Evolutionary conservation across 1,284 basidiomycete genomes (phyloP), one percentile per base, ranked within the genome.

Genomic region (Microbotryum violaceum): DNA sequence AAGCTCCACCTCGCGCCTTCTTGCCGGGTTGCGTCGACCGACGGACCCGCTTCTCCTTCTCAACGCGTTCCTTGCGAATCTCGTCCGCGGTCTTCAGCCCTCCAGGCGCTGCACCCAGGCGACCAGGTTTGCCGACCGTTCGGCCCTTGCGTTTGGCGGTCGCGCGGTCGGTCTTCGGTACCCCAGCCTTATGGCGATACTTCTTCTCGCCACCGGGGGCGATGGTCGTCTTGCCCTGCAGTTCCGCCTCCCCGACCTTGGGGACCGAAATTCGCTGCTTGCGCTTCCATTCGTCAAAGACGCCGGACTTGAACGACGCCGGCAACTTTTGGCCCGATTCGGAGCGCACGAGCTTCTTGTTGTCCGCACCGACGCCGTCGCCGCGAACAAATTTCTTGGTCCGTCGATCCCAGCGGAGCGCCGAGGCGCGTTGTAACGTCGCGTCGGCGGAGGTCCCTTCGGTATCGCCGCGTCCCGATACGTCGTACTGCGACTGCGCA

Each of bases 321-420:
- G 96, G 96, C n/a, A 99, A 80, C 54, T 88, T 84, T 18, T 86
- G 84, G 1, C 96, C 96, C 67, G 86, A 91, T 76, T 99, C 96
- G 2, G 91, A 92, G 67, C 84, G 85, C 69, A 99, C 88, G 70
- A 98, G 81, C 76, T 97, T 97, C 71, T 94, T 82, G 75, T 97
- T 97, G 75, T 97, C 92, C 5, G 89, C 84, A 6, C 93, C 92
- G 37, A 80, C 81, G 12, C 89, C 88, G 48, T 85, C 85, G 8
- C 90, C 91, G 70, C 87, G 84, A 48, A 96, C 80, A 70, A 97
- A 97, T 72, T 89, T 91, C 75, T 97, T 97, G 78, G 91, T 94
- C 78, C 94, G 97, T 70, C 89, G 87, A 76, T 97, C 93, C 96
- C 96, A 99, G 37, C 78, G 84, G 62, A 87, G 74, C 63, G 80